phyloP scores from a whole-genome alignment of 2,329 filamentous ascomycete genomes.

The Neurospora sp. region DNA sequence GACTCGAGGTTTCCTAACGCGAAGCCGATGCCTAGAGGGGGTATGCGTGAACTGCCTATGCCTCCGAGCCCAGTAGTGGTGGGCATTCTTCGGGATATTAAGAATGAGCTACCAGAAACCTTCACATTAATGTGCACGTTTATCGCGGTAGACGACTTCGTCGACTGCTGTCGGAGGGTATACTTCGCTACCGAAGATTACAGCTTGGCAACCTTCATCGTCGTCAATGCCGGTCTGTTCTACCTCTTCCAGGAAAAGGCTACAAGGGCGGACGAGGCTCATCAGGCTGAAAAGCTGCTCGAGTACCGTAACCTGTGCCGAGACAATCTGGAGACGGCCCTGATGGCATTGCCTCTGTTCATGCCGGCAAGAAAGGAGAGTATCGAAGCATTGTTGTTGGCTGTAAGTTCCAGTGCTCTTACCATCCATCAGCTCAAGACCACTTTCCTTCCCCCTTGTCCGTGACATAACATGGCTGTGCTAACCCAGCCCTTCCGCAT shows the following conservation, averaged over 20 bases:
- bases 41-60: constrained; percentile 41
- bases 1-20: constrained; percentile 37
- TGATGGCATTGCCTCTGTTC: constrained; percentile 44
- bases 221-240: constrained; percentile 39
- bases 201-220: constrained; percentile 39
- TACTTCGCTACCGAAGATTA: constrained; percentile 44
- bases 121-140: constrained; percentile 41
- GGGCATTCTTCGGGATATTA: constrained; percentile 36
- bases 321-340: constrained; percentile 38
- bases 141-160: constrained; percentile 38
- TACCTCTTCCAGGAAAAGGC: constrained; percentile 39
- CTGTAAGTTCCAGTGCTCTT: constrained; percentile 29
- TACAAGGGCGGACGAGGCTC: constrained; percentile 25
- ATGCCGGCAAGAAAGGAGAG: constrained; percentile 44
- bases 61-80: constrained; percentile 43
- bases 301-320: constrained; percentile 32
- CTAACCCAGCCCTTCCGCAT: neutral
- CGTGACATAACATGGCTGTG: neutral
- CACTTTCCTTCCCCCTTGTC: neutral
- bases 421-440: neutral
- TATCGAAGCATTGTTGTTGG: constrained; percentile 48
- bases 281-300: constrained; percentile 14
- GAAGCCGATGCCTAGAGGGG: constrained; percentile 33
- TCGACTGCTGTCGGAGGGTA: constrained; percentile 36
- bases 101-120: constrained; percentile 37